Conservation (phyloP, 352 stramenopile genomes). For the Aphanomyces euteiches region DNA sequence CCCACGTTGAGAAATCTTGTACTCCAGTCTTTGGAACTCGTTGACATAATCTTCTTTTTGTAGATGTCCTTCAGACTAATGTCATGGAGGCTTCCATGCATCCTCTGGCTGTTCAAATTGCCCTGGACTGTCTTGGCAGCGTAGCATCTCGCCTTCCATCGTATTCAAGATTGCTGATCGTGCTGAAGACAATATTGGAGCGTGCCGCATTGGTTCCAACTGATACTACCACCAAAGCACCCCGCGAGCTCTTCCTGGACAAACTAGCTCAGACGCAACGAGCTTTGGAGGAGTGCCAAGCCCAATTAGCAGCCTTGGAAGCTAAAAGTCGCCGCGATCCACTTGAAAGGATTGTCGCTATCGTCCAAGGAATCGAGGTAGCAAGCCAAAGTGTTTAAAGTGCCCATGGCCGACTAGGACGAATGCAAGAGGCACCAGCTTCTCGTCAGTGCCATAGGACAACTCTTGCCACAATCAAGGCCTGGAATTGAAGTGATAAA, state of each 20-base stretch:
- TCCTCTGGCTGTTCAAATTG: slow-evolving; percentile 52
- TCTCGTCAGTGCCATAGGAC: slow-evolving; percentile 11
- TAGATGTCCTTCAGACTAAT: slow-evolving; percentile 60
- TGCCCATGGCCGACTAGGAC: not conserved
- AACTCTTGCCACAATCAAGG: slow-evolving; percentile 20
- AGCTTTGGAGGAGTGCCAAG: slow-evolving; percentile 22
- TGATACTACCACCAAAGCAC: not conserved
- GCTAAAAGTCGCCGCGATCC: not conserved
- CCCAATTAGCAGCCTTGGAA: not conserved
- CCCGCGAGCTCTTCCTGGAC: slow-evolving; percentile 50
- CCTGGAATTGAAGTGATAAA: slow-evolving; percentile 12
- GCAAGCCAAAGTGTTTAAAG: no score
- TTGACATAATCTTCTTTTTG: not conserved
- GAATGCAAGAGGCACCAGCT: slow-evolving; percentile 9
- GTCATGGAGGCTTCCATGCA: slow-evolving; percentile 50
- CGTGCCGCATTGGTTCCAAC: slow-evolving; percentile 41
- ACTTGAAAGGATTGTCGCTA: slow-evolving; percentile 8
- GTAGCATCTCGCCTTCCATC: slow-evolving; percentile 48
- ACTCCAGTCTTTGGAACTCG: slow-evolving; percentile 19
- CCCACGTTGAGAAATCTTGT: slow-evolving; percentile 71
- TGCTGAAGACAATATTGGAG: slow-evolving; percentile 51
- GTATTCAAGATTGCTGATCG: slow-evolving; percentile 59
- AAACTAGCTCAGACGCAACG: slow-evolving; percentile 36
- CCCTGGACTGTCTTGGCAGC: slow-evolving; percentile 67
- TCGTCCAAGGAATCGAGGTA: not conserved